Evolutionary conservation across 768 basidiomycete genomes (phyloP), one percentile per base, ranked within the genome.

Genomic region (Candolleomyces aberdarensis): DNA sequence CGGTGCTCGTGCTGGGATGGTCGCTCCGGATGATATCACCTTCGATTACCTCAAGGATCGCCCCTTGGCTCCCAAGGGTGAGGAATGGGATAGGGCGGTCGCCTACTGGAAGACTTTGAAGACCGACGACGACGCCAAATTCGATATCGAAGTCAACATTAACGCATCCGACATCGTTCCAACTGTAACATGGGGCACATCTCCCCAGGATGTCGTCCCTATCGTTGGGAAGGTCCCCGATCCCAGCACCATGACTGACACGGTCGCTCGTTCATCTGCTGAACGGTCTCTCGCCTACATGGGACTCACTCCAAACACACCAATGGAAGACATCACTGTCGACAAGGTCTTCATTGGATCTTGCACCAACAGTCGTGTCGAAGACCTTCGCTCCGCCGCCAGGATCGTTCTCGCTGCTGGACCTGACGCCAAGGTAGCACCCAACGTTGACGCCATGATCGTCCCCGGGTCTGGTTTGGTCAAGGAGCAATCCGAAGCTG

Each of bases 261-360:
- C 84, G 1, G 81, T 78, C 48, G 87, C 86, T 72, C 86, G 85
- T 59, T 80, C 82, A 8, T 87, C 89, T 47, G 87, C 89, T 49
- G 81, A 87, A 69, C 86, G 92, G 31, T 85, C 92, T 10, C 79
- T 96, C 68, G 74, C 83, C 20, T 96, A 96, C 73, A 95, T 95
- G 94, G 93, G 91, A 55, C 85, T 96, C 61, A 78, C 79, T 46
- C 79, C 94, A 2, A 90, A 90, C 68, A 89, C 85, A 6, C 85
- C 75, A 26, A 91, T 96, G 85, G 83, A 92, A 73, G 83, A 90
- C 54, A 84, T 96, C 71, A 75, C 76, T 54, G 73, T 96, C 62
- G 90, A 95, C 79, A 96, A 95, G 73, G 86, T 94, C 29, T 96
- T 96, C 80, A 89, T 96, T 63, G 94, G 94, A 14, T 95, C 94